phyloP scores from a whole-genome alignment of 495 filamentous ascomycete genomes.

The Talaromyces borbonicus region DNA sequence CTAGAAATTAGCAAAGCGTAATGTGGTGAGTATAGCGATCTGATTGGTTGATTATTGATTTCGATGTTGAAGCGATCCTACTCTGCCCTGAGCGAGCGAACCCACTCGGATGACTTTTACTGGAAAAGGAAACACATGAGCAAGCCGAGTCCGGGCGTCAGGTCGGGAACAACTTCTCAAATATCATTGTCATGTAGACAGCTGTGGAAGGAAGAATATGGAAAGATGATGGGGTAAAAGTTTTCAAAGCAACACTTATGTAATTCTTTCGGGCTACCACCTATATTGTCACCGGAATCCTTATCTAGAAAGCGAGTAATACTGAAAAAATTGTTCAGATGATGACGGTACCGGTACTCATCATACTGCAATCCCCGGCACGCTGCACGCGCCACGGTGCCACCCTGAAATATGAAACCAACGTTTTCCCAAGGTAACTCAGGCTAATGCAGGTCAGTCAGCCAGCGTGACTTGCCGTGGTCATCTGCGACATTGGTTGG shows the following conservation, averaged over 20 bases:
- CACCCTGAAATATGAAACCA: background rate
- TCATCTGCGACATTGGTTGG: background rate
- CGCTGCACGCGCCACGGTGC: background rate
- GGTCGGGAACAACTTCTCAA: too few species aligned
- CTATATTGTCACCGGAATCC: too few species aligned
- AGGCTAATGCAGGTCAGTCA: slow-evolving; percentile 1
- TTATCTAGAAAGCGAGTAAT: too few species aligned
- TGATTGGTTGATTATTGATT: background rate
- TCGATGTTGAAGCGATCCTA: slow-evolving; percentile 2
- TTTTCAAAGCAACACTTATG: too few species aligned
- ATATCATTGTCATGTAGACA: too few species aligned
- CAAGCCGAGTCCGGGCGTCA: too few species aligned
- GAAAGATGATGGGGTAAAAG: too few species aligned
- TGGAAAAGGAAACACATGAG: background rate
- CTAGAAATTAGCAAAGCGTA: background rate
- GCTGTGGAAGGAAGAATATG: too few species aligned
- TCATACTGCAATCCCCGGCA: too few species aligned
- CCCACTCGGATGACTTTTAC: slow-evolving; percentile 1
- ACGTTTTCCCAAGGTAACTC: background rate
- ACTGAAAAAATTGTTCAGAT: too few species aligned
- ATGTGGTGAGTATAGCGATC: background rate
- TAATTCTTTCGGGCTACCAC: too few species aligned
- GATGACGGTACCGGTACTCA: too few species aligned
- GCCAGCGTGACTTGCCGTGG: background rate
- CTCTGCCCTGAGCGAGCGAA: background rate